Evolutionary conservation across 148 eudicot genomes (phyloP).

Genomic region (Fagopyrum homotropicum): DNA sequence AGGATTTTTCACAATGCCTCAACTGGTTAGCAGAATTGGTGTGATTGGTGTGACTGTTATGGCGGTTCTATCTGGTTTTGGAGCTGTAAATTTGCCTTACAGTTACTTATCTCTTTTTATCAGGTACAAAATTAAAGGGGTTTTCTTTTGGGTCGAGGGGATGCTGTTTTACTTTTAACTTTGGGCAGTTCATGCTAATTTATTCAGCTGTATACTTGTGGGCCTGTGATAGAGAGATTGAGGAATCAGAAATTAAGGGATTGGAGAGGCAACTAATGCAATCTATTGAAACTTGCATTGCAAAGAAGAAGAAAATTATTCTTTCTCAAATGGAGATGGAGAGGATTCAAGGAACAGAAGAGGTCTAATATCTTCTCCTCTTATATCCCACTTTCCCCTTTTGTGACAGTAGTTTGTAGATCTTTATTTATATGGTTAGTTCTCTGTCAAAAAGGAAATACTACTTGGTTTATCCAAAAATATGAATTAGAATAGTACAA

Average conservation of each 20-base stretch:
- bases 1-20: conserved; percentile 97
- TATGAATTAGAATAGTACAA: not conserved
- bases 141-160: not conserved
- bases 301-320: conserved; percentile 89
- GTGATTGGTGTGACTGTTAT: conserved; percentile 97
- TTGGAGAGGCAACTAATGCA: conserved; percentile 96
- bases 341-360: conserved; percentile 84
- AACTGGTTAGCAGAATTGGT: conserved; percentile 96
- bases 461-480: not conserved
- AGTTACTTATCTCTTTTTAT: conserved; percentile 95
- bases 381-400: not conserved
- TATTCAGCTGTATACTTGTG: not conserved
- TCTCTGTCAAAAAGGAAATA: not conserved
- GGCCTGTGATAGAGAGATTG: conserved; percentile 61
- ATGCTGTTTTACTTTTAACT: not conserved
- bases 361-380: conserved; percentile 34
- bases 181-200: not conserved
- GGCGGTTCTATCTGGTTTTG: conserved; percentile 98
- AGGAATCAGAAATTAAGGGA: conserved; percentile 84
- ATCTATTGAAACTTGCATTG: conserved; percentile 80
- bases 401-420: not conserved
- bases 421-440: not conserved
- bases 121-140: conserved; percentile 36
- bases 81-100: conserved; percentile 97
- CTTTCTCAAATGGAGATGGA: conserved; percentile 85